Conservation (phyloP, 1,284 basidiomycete species). For the Melampsora medusae region DNA sequence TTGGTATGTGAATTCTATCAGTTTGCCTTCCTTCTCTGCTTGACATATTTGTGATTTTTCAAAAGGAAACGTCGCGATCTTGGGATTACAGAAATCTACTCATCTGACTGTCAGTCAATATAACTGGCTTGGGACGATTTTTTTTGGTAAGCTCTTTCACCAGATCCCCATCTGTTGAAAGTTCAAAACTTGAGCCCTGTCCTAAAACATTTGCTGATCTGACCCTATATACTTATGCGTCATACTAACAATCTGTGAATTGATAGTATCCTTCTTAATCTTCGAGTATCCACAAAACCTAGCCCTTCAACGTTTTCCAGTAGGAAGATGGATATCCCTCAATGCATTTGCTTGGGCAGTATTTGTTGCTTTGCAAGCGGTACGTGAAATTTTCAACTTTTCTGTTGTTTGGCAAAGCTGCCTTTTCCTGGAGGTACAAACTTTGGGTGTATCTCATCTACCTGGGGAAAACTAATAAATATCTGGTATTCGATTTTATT, state of each 20-base stretch:
- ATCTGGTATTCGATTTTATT: neutral
- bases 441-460: neutral
- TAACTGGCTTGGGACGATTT: slow-evolving; percentile 4
- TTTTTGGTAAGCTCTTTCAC: neutral
- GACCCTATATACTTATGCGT: neutral
- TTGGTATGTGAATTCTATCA: too few species aligned
- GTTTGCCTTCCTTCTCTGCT: too few species aligned
- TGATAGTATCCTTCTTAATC: neutral
- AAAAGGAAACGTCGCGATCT: neutral
- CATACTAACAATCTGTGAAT: neutral
- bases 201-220: neutral
- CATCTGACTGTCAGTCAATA: slow-evolving; percentile 1
- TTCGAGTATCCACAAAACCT: slow-evolving; percentile 10
- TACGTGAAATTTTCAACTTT: neutral
- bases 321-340: neutral
- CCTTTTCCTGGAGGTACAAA: neutral
- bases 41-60: too few species aligned
- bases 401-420: neutral
- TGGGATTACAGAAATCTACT: neutral
- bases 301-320: neutral
- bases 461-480: neutral
- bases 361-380: neutral
- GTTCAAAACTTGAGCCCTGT: neutral
- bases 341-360: neutral
- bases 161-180: neutral